A percentile compares a stretch with the other conserved stretches of the same genome.
Conservation (phyloP, 2,329 filamentous ascomycete genomes). For the Fusarium sp. region DNA sequence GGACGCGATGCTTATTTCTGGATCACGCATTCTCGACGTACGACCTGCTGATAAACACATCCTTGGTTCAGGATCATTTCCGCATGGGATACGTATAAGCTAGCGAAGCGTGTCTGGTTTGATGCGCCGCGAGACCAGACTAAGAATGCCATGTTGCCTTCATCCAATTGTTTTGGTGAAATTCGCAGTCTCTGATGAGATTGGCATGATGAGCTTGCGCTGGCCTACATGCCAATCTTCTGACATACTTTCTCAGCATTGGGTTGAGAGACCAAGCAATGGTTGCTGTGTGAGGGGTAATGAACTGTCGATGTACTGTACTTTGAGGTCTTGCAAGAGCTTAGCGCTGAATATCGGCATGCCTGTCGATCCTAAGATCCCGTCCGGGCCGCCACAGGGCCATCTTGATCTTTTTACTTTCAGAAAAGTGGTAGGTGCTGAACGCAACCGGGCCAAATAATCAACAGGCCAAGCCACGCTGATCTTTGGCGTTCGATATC, state of each 20-base stretch:
- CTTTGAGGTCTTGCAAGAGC: slow-evolving; percentile 8
- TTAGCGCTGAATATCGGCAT: slow-evolving; percentile 40
- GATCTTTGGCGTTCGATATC: not conserved
- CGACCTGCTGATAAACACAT: not conserved
- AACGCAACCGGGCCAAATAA: not conserved
- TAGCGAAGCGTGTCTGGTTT: slow-evolving; percentile 8
- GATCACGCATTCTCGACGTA: not conserved
- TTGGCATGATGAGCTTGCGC: not conserved
- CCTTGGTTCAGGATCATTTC: slow-evolving; percentile 9
- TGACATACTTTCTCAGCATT: not conserved
- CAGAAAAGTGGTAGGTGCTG: not conserved
- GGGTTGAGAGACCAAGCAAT: not conserved
- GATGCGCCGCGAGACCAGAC: not conserved
- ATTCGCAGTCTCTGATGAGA: not conserved
- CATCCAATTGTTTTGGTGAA: not conserved
- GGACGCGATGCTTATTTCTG: slow-evolving; percentile 3
- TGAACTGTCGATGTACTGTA: not conserved
- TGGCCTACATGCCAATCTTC: not conserved
- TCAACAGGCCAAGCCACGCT: not conserved
- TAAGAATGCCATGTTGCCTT: slow-evolving; percentile 2
- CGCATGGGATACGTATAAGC: not conserved
- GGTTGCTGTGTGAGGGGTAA: not conserved
- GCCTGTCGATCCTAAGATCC: slow-evolving; percentile 43
- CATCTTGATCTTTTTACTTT: slow-evolving; percentile 11
- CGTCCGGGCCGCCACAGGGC: slow-evolving; percentile 41